Percentiles rank a stretch among this genome's conserved stretches.
Conservation (phyloP, 192 early-diverging fungal genomes). For the Oehlia diaphana region DNA sequence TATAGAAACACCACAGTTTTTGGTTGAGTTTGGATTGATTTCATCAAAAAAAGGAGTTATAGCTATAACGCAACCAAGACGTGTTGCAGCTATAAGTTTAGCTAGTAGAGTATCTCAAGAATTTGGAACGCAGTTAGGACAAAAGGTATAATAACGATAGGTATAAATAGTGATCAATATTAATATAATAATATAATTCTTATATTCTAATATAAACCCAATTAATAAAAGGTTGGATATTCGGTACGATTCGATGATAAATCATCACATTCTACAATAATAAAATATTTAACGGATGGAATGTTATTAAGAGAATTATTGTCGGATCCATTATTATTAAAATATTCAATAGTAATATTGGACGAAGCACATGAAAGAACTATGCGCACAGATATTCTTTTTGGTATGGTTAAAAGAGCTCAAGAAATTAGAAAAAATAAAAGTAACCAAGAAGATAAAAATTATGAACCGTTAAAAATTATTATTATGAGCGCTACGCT, state of each 20-base stretch:
- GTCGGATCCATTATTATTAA: conserved; percentile 70
- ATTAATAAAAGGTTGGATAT: conserved; percentile 75
- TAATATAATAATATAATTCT: background rate
- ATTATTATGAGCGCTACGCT: conserved; percentile 97
- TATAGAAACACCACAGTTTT: conserved; percentile 86
- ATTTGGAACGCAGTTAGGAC: conserved; percentile 67
- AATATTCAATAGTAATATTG: conserved; percentile 86
- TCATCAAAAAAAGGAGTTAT: conserved; percentile 58
- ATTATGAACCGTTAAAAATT: conserved; percentile 72
- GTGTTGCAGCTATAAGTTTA: conserved; percentile 83
- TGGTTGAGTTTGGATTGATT: conserved; percentile 67
- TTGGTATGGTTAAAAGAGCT: conserved; percentile 93
- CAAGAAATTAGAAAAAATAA: conserved; percentile 63
- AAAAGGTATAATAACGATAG: conserved; percentile 25
- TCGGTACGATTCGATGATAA: conserved; percentile 94
- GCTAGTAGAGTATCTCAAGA: conserved; percentile 81
- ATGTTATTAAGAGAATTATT: conserved; percentile 92
- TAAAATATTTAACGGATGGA: conserved; percentile 97
- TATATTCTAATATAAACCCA: background rate
- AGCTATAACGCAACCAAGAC: conserved; percentile 81
- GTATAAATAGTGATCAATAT: no score
- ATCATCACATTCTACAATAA: conserved; percentile 72
- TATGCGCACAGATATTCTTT: conserved; percentile 88
- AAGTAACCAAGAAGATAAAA: conserved; percentile 39
- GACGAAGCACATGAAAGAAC: conserved; percentile 99